Conservation (phyloP, 192 early-diverging fungal genomes). For the Entomortierella chlamydospora region DNA sequence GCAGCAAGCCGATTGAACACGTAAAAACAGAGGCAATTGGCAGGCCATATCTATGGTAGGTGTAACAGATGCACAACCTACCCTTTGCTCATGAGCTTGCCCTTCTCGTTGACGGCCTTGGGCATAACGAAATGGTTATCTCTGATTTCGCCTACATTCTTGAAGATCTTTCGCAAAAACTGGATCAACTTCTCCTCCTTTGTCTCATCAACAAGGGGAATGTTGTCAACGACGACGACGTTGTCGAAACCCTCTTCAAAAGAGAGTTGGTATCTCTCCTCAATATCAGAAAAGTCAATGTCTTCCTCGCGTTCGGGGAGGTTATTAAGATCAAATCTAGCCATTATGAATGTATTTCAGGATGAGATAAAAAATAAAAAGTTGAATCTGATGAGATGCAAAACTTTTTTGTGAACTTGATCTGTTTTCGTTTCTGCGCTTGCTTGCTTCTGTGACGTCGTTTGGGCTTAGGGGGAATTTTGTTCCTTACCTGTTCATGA, state of each 20-base stretch:
- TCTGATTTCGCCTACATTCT: constrained; percentile 82
- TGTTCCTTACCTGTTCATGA: too few relatives aligned
- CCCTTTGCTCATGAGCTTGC: constrained; percentile 85
- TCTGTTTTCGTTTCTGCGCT: too few relatives aligned
- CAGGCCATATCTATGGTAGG: neutral
- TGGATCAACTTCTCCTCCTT: constrained; percentile 89
- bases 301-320: constrained; percentile 78
- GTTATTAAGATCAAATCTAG: constrained; percentile 68
- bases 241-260: constrained; percentile 82
- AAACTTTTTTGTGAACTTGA: too few relatives aligned
- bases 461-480: too few relatives aligned
- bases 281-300: constrained; percentile 94
- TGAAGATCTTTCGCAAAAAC: constrained; percentile 83
- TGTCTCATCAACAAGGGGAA: constrained; percentile 85
- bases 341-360: constrained; percentile 16
- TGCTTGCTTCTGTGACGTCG: too few relatives aligned
- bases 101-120: constrained; percentile 71
- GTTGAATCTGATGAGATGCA: too few relatives aligned
- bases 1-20: too few relatives aligned
- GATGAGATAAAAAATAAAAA: neutral
- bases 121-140: constrained; percentile 92
- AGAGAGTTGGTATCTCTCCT: constrained; percentile 76
- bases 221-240: constrained; percentile 93
- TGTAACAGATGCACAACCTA: constrained; percentile 26
- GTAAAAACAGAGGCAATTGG: neutral